Conservation (phyloP, 352 stramenopile species). For the Globisporangium solare region DNA sequence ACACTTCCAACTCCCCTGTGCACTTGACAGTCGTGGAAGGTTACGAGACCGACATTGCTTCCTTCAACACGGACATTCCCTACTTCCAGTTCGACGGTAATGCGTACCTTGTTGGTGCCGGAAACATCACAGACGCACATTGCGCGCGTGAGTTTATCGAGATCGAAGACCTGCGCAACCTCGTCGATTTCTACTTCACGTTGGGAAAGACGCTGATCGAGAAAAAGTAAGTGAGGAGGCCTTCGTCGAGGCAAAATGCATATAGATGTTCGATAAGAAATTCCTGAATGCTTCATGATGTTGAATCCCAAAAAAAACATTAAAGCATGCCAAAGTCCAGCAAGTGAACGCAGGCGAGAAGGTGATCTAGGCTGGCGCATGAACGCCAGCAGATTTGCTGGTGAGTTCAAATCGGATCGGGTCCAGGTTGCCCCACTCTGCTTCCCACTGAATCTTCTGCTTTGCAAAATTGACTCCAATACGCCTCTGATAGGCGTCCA, state of each 20-base stretch:
- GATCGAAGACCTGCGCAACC: constrained; percentile 50
- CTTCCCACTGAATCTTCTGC: constrained; percentile 39
- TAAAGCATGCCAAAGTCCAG: too few relatives aligned
- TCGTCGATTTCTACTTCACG: constrained; percentile 71
- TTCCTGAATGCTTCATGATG: background rate
- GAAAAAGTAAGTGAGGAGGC: constrained; percentile 22
- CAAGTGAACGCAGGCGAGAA: too few relatives aligned
- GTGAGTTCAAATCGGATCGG: constrained; percentile 61
- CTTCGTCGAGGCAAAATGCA: background rate
- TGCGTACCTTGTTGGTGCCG: constrained; percentile 71
- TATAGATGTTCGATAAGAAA: background rate
- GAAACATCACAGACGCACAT: constrained; percentile 72
- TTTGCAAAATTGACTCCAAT: constrained; percentile 48
- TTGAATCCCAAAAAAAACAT: background rate
- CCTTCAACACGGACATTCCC: constrained; percentile 88
- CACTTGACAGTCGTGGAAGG: constrained; percentile 75
- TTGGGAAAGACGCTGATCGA: constrained; percentile 65
- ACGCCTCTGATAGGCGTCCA: constrained; percentile 44
- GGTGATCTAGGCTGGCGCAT: background rate
- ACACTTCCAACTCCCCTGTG: constrained; percentile 80
- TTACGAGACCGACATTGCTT: constrained; percentile 83
- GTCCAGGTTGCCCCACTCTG: constrained; percentile 53
- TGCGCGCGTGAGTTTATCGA: constrained; percentile 72
- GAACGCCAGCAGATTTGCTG: background rate
- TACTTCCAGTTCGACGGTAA: constrained; percentile 83